Conservation (phyloP, 2,329 filamentous ascomycete genomes). For the Calonectria henricotiae region DNA sequence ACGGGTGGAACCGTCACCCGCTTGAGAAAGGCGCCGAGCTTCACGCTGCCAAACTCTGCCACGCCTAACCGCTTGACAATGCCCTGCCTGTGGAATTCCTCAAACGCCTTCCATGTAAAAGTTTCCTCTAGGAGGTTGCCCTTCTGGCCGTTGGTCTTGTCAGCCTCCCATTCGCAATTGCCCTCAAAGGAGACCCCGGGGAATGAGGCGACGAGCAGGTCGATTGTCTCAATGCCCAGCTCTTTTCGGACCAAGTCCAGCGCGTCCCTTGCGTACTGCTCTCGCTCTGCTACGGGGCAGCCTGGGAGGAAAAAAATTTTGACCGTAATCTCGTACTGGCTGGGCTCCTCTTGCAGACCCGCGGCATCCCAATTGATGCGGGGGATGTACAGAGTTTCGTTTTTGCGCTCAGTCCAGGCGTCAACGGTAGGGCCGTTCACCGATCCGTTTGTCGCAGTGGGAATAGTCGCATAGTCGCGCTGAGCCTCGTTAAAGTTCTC, state of each 20-base stretch:
- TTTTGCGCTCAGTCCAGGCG: constrained; percentile 80
- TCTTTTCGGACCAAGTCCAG: constrained; percentile 86
- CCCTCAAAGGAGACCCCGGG: constrained; percentile 95
- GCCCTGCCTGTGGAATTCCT: constrained; percentile 80
- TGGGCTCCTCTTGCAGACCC: constrained; percentile 84
- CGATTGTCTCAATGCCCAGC: constrained; percentile 81
- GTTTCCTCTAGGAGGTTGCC: constrained; percentile 78
- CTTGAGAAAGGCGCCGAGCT: constrained; percentile 83
- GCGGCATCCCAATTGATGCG: constrained; percentile 80
- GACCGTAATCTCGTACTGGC: constrained; percentile 93
- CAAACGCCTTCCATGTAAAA: constrained; percentile 81
- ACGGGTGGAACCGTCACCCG: constrained; percentile 81
- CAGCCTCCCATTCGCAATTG: constrained; percentile 86
- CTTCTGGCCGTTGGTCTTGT: constrained; percentile 74
- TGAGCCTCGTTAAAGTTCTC: constrained; percentile 86
- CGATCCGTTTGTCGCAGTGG: constrained; percentile 55
- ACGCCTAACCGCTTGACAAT: constrained; percentile 85
- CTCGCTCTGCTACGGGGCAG: constrained; percentile 76
- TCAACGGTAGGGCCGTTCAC: constrained; percentile 56
- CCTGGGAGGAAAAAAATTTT: constrained; percentile 94
- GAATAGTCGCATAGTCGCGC: constrained; percentile 68
- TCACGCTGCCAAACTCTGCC: constrained; percentile 91
- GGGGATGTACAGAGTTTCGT: constrained; percentile 80
- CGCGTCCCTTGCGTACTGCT: constrained; percentile 82
- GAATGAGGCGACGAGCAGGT: constrained; percentile 93